Conservation (phyloP, 305 asterid species). For the Striga hermonthica region DNA sequence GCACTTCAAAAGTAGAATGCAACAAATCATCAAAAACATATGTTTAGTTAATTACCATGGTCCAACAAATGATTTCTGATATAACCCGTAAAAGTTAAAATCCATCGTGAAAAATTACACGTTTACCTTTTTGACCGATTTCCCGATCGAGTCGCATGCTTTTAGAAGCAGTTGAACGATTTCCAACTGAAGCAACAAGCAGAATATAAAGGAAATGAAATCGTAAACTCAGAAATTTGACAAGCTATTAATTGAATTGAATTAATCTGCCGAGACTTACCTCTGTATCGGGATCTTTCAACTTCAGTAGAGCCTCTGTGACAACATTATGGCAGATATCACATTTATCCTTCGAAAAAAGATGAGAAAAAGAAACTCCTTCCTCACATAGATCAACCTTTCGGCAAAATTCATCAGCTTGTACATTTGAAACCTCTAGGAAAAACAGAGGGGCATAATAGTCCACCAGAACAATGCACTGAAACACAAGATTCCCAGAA, state of each 20-base stretch:
- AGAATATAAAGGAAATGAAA: conserved; percentile 3
- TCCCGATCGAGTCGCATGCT: conserved; percentile 60
- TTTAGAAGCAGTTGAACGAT: conserved; percentile 70
- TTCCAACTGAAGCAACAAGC: conserved; percentile 60
- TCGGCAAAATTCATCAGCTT: conserved; percentile 58
- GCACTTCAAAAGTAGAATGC: conserved; percentile 42
- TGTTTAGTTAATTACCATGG: too few relatives aligned
- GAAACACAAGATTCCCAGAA: conserved; percentile 31
- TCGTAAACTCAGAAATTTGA: neutral
- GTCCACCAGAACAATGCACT: conserved; percentile 86
- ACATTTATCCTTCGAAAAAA: conserved; percentile 55
- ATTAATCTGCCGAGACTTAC: conserved; percentile 34
- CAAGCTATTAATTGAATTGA: neutral
- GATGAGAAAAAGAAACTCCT: conserved; percentile 34
- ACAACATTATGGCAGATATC: conserved; percentile 66
- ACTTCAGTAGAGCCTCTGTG: conserved; percentile 59
- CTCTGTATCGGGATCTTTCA: conserved; percentile 95
- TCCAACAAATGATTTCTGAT: too few relatives aligned
- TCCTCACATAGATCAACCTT: conserved; percentile 59
- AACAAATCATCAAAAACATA: too few relatives aligned
- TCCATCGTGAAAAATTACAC: too few relatives aligned
- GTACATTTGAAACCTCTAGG: conserved; percentile 52
- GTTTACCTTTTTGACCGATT: conserved; percentile 54
- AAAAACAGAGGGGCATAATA: conserved; percentile 84
- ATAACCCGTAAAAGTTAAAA: too few relatives aligned